phyloP scores from a whole-genome alignment of 2,329 filamentous ascomycete species.

The Escovopsis sp. region DNA sequence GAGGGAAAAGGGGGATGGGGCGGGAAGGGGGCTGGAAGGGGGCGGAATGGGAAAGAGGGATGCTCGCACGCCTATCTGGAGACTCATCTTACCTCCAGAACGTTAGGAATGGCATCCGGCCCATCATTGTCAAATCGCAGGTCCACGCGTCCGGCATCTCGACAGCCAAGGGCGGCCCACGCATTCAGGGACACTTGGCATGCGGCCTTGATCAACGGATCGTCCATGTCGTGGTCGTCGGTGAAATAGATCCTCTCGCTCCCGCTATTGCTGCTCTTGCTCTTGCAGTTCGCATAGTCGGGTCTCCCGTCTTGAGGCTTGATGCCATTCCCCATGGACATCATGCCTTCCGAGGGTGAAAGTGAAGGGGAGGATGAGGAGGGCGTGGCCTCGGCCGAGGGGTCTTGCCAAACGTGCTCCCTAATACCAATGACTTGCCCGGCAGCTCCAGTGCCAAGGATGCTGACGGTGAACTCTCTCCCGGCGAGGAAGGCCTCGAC shows the following conservation, averaged over 20 bases:
- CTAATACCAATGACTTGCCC: constrained; percentile 2
- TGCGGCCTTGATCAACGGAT: constrained; percentile 2
- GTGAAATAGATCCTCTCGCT: not conserved
- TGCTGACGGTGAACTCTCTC: constrained; percentile 4
- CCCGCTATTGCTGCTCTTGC: constrained; percentile 1
- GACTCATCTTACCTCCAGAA: constrained; percentile 2
- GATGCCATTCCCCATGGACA: not conserved
- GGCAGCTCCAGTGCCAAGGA: not conserved
- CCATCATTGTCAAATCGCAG: constrained; percentile 3
- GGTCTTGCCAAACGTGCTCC: constrained; percentile 3
- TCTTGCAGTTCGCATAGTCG: constrained; percentile 1
- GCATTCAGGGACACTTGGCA: constrained; percentile 3
- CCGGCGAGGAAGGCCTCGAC: constrained; percentile 4
- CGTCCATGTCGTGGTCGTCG: constrained; percentile 4
- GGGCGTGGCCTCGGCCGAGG: no score
- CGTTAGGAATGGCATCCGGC: constrained; percentile 1
- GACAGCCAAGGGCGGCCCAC: constrained; percentile 2
- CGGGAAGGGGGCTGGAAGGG: no score
- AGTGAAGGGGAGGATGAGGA: no score
- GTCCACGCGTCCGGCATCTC: constrained; percentile 5
- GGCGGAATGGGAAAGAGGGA: no score
- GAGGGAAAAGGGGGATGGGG: no score
- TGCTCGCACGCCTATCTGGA: no score
- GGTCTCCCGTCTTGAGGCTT: not conserved
- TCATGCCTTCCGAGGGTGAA: no score